phyloP scores from a whole-genome alignment of 2,329 filamentous ascomycete species.

The Leptographium procerum region DNA sequence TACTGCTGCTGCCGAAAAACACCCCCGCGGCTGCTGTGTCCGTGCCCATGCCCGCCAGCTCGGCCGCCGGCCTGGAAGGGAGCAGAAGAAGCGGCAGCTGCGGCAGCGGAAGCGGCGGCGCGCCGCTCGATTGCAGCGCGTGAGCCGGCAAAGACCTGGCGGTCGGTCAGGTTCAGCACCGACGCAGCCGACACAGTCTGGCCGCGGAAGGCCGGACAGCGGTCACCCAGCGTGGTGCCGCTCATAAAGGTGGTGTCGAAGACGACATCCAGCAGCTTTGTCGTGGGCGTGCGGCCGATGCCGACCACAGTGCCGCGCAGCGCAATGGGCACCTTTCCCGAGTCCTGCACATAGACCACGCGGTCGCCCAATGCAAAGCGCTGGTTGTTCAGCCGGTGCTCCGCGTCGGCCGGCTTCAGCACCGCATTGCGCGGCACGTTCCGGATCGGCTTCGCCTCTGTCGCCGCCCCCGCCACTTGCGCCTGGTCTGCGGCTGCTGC shows the following conservation, averaged over 20 bases:
- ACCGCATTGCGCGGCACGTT: conserved; percentile 78
- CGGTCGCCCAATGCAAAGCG: conserved; percentile 77
- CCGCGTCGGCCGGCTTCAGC: conserved; percentile 89
- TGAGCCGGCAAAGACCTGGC: conserved; percentile 65
- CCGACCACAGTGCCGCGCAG: conserved; percentile 89
- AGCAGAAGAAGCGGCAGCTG: background rate
- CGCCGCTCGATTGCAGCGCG: conserved; percentile 45
- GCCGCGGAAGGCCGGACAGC: conserved; percentile 86
- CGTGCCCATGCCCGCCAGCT: conserved; percentile 12
- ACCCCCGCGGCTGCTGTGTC: background rate
- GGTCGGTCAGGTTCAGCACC: conserved; percentile 76
- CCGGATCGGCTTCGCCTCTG: conserved; percentile 58
- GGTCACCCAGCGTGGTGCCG: conserved; percentile 79
- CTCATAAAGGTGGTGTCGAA: conserved; percentile 97
- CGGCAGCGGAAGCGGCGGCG: conserved; percentile 21
- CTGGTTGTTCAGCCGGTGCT: conserved; percentile 81
- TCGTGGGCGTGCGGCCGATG: conserved; percentile 76
- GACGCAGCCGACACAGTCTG: conserved; percentile 83
- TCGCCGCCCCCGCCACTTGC: conserved; percentile 37
- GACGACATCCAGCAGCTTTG: conserved; percentile 76
- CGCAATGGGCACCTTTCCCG: conserved; percentile 89
- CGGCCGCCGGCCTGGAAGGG: conserved; percentile 17
- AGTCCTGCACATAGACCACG: conserved; percentile 83
- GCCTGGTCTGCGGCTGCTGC: conserved; percentile 59
- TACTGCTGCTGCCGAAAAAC: conserved; percentile 50